A percentile compares a stretch with the other conserved stretches of the same genome.
phyloP scores from a whole-genome alignment of 1,139 yeast genomes.

The Suhomyces yuchorum region DNA sequence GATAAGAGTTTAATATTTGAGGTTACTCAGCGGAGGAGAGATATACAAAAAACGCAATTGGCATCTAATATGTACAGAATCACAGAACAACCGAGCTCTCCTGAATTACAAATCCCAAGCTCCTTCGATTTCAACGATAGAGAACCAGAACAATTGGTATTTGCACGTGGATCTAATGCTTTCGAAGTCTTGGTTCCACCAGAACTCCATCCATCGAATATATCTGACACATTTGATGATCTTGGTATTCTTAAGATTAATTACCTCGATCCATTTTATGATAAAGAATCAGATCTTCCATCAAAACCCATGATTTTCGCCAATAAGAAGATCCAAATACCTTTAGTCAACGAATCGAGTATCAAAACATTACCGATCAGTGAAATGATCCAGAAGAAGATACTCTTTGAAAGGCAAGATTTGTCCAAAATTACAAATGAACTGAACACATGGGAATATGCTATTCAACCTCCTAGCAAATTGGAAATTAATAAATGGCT shows the following conservation, averaged over 20 bases:
- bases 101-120: constrained; percentile 17
- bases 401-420: neutral
- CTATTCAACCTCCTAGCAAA: constrained; percentile 34
- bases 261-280: constrained; percentile 66
- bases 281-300: constrained; percentile 54
- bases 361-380: constrained; percentile 20
- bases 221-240: constrained; percentile 41
- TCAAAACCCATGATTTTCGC: constrained; percentile 62
- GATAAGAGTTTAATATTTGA: constrained; percentile 15
- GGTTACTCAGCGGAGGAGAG: constrained; percentile 14
- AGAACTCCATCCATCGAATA: constrained; percentile 22
- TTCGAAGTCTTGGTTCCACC: constrained; percentile 26
- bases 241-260: constrained; percentile 53
- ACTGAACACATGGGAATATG: constrained; percentile 32
- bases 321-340: constrained; percentile 58
- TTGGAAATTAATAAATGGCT: constrained; percentile 25
- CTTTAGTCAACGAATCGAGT: constrained; percentile 22
- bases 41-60: neutral
- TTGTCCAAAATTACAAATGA: neutral
- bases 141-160: neutral
- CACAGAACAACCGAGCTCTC: neutral
- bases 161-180: constrained; percentile 10
- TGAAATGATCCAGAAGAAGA: constrained; percentile 10
- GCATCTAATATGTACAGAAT: neutral
- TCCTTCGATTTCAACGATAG: constrained; percentile 12